Conservation (phyloP, 2,329 filamentous ascomycete species). For the Gyromitra esculenta region DNA sequence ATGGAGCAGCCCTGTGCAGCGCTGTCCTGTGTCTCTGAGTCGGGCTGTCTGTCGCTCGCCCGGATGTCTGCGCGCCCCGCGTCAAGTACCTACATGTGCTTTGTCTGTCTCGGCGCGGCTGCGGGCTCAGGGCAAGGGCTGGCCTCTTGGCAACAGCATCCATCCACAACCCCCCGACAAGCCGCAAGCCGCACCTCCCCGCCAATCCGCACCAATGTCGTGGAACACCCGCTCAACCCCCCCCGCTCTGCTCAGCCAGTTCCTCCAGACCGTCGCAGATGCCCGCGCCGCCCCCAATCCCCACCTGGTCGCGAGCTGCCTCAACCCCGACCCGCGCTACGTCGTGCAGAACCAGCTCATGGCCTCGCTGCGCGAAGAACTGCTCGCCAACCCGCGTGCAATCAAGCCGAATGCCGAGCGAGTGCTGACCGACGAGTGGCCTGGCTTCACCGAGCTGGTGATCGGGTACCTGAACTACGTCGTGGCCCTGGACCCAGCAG, state of each 20-base stretch:
- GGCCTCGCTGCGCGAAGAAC: constrained; percentile 37
- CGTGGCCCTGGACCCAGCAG: constrained; percentile 24
- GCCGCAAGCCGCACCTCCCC: not conserved
- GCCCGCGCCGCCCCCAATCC: constrained; percentile 36
- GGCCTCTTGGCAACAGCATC: not conserved
- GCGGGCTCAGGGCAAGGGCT: constrained; percentile 33
- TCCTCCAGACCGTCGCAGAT: constrained; percentile 43
- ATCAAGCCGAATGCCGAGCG: constrained; percentile 39
- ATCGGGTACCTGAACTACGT: constrained; percentile 50
- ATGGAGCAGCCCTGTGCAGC: too few species aligned
- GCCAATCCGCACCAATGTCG: constrained; percentile 12
- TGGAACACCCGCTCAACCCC: constrained; percentile 10
- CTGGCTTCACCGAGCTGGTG: constrained; percentile 51
- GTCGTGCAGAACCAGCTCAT: constrained; percentile 45
- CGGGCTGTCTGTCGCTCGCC: too few species aligned
- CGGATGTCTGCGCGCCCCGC: too few species aligned
- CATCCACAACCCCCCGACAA: not conserved
- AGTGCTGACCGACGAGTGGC: constrained; percentile 53
- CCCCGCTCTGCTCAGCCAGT: constrained; percentile 37
- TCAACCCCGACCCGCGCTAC: constrained; percentile 43
- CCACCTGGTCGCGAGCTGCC: constrained; percentile 38
- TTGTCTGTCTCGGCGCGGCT: not conserved
- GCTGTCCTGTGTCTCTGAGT: too few species aligned
- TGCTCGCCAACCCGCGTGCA: constrained; percentile 21
- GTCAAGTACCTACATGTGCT: too few species aligned